phyloP scores from a whole-genome alignment of 345 rosid species.

The Sapria himalayana region DNA sequence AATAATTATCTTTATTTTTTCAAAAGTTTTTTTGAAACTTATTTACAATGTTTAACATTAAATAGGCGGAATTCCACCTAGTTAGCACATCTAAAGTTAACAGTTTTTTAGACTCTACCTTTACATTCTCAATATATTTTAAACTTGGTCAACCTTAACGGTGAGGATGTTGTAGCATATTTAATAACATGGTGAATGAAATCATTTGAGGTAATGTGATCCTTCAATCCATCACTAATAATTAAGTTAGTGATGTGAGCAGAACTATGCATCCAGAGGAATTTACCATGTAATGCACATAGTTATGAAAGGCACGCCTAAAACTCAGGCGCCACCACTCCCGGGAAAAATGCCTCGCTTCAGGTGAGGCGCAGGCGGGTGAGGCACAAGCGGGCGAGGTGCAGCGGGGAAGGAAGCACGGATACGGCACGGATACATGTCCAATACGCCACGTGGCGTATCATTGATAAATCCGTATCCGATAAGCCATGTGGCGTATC shows the following conservation, averaged over 20 bases:
- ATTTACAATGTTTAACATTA: conserved; percentile 12
- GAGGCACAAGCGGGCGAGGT: too few species aligned
- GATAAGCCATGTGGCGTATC: too few species aligned
- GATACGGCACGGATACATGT: too few species aligned
- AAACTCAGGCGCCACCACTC: too few species aligned
- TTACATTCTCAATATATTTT: conserved; percentile 10
- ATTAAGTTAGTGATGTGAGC: conserved; percentile 8
- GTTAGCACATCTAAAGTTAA: conserved; percentile 10
- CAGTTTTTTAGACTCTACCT: conserved; percentile 8
- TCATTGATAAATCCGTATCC: too few species aligned
- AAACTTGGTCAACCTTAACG: conserved; percentile 10
- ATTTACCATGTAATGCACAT: conserved; percentile 9
- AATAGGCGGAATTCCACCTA: conserved; percentile 11
- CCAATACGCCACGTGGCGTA: too few species aligned
- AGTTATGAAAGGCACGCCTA: too few species aligned
- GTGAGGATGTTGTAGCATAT: conserved; percentile 13
- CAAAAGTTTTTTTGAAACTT: conserved; percentile 11
- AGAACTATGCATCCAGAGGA: conserved; percentile 10
- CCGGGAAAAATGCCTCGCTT: too few species aligned
- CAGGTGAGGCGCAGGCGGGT: too few species aligned
- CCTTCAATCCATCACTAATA: conserved; percentile 11
- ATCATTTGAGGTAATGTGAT: conserved; percentile 7
- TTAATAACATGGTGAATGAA: conserved; percentile 9
- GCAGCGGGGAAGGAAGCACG: too few species aligned
- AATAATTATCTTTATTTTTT: conserved; percentile 7